These are phyloP conservation scores for Leccinellum rugosiceps DNA, from an alignment of 768 basidiomycete genomes.

Conservation along the genomic window DNA sequence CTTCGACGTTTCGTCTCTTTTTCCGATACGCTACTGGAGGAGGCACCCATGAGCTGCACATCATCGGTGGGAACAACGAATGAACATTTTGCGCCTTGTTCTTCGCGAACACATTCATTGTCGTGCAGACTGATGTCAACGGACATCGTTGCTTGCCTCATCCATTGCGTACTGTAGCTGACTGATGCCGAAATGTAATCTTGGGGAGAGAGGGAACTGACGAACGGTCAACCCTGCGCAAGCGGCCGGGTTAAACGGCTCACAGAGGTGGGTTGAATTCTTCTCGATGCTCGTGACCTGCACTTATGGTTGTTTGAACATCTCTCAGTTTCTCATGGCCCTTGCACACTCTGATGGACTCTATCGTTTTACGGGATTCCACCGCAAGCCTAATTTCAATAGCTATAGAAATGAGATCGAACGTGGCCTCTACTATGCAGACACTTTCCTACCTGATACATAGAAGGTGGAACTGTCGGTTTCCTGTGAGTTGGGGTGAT, in stretches of 20 bases:
- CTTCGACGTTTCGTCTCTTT: slow-evolving; percentile 6
- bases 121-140: slow-evolving; percentile 5
- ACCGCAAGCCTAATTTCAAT: slow-evolving; percentile 6
- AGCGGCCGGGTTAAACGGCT: background rate
- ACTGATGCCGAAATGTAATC: background rate
- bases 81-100: slow-evolving; percentile 4
- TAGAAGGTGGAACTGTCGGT: no score
- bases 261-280: slow-evolving; percentile 9
- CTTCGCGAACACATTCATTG: background rate
- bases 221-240: background rate
- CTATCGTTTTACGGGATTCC: slow-evolving; percentile 2
- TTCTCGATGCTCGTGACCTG: background rate
- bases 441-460: no score
- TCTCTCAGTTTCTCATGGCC: background rate
- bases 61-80: background rate
- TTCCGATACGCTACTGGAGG: slow-evolving; percentile 9
- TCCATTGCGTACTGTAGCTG: background rate
- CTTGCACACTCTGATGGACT: slow-evolving; percentile 3
- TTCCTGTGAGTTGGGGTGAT: no score
- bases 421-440: no score
- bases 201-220: background rate
- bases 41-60: slow-evolving; percentile 3
- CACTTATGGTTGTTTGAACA: background rate
- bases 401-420: background rate
- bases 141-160: background rate